These are phyloP conservation scores for Letharia lupina DNA, from an alignment of 495 filamentous ascomycete species.

Conservation along the genomic window DNA sequence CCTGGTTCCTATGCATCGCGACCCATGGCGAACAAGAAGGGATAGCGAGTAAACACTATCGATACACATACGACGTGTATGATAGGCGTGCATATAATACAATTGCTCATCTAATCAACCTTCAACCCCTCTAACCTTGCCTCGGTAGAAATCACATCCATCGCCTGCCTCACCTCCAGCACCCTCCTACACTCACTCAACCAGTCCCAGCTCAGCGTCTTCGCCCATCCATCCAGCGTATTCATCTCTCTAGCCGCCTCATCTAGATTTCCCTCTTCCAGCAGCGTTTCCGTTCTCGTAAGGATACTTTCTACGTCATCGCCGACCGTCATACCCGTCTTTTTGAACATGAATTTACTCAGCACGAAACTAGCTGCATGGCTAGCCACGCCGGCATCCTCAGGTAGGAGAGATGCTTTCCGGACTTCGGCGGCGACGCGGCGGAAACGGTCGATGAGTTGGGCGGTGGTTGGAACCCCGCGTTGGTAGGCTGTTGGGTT, in stretches of 20 bases:
- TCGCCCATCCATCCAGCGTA: slow-evolving; percentile 81
- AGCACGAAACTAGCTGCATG: slow-evolving; percentile 81
- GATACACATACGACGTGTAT: neutral
- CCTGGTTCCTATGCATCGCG: too few relatives aligned
- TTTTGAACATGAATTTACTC: slow-evolving; percentile 90
- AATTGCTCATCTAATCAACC: slow-evolving; percentile 14
- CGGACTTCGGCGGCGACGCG: slow-evolving; percentile 88
- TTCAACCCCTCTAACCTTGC: slow-evolving; percentile 19
- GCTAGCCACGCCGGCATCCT: slow-evolving; percentile 86
- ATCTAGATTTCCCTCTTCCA: slow-evolving; percentile 90
- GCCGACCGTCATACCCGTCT: slow-evolving; percentile 74
- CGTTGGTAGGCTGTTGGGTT: slow-evolving; percentile 89
- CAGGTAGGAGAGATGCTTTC: slow-evolving; percentile 84
- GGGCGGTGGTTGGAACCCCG: slow-evolving; percentile 70
- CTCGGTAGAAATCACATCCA: slow-evolving; percentile 58
- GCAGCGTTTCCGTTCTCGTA: slow-evolving; percentile 71
- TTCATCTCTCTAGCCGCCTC: slow-evolving; percentile 93
- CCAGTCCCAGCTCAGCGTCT: slow-evolving; percentile 89
- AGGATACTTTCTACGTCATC: slow-evolving; percentile 94
- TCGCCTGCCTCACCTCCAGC: slow-evolving; percentile 88
- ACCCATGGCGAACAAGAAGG: too few relatives aligned
- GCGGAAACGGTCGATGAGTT: slow-evolving; percentile 92
- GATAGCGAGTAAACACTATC: neutral
- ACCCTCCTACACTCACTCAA: slow-evolving; percentile 76
- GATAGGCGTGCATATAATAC: neutral